Evolutionary conservation across 1,284 basidiomycete species (phyloP).

Genomic region (Naganishia liquefaciens): DNA sequence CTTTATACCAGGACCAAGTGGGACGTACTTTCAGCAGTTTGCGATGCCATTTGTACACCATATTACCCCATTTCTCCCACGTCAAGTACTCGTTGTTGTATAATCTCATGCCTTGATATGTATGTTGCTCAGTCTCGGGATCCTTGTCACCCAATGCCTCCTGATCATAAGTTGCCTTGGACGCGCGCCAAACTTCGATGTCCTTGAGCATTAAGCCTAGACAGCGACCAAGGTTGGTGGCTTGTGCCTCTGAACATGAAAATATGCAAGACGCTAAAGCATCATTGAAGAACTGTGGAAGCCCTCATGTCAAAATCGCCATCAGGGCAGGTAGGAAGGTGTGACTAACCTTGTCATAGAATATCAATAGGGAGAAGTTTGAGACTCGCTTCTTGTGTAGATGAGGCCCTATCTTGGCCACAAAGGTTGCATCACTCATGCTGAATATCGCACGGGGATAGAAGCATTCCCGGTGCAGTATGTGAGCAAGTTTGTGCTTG

Average conservation of each 20-base stretch:
- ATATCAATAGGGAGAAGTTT: slow-evolving; percentile 80
- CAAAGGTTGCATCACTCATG: slow-evolving; percentile 93
- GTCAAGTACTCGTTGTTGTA: slow-evolving; percentile 63
- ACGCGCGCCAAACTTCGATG: slow-evolving; percentile 71
- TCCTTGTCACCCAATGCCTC: slow-evolving; percentile 54
- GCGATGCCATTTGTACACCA: slow-evolving; percentile 79
- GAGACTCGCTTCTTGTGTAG: slow-evolving; percentile 82
- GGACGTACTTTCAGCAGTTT: slow-evolving; percentile 59
- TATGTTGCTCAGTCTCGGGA: slow-evolving; percentile 63
- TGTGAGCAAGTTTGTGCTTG: slow-evolving; percentile 49
- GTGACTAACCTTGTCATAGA: slow-evolving; percentile 74
- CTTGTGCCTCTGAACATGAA: slow-evolving; percentile 93
- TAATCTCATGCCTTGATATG: slow-evolving; percentile 63
- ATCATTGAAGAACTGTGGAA: slow-evolving; percentile 70
- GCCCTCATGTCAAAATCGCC: slow-evolving; percentile 35
- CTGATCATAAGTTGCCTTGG: slow-evolving; percentile 58
- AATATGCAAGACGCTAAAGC: slow-evolving; percentile 82
- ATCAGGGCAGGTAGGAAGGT: neutral
- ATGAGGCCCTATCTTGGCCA: slow-evolving; percentile 84
- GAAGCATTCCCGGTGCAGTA: slow-evolving; percentile 75
- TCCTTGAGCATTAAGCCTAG: slow-evolving; percentile 75
- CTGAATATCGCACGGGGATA: slow-evolving; percentile 88
- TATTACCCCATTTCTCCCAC: slow-evolving; percentile 69
- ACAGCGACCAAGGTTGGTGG: slow-evolving; percentile 90
- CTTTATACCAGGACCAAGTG: slow-evolving; percentile 12